Conservation (phyloP, 225 moss, liverwort and hornwort genomes). For the Thuidium tamariscinum region DNA sequence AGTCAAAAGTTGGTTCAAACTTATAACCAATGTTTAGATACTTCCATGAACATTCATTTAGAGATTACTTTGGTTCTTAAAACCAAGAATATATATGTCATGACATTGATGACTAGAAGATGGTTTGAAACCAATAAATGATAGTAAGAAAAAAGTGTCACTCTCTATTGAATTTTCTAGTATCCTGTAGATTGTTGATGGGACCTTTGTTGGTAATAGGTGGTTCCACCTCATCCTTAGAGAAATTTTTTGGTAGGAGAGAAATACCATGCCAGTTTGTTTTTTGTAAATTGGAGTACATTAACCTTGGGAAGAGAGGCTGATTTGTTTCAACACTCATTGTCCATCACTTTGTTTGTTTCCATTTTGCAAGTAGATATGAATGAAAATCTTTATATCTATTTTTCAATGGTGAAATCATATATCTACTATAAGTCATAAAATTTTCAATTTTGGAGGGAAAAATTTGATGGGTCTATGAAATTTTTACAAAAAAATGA, state of each 20-base stretch:
- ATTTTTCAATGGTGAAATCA: not conserved
- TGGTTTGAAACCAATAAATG: not conserved
- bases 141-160: no score
- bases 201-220: fast-evolving
- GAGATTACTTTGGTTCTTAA: not conserved
- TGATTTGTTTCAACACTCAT: not conserved
- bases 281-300: fast-evolving
- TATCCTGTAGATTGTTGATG: not conserved
- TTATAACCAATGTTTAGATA: not conserved
- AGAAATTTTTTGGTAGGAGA: not conserved
- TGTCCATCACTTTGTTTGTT: fast-evolving
- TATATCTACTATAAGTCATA: not conserved
- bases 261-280: not conserved
- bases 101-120: not conserved
- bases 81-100: not conserved
- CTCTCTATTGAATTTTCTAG: not conserved
- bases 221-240: fast-evolving
- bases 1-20: not conserved
- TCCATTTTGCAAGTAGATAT: not conserved
- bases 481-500: no score
- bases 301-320: fast-evolving
- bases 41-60: fast-evolving
- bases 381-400: no score
- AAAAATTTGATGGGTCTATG: no score
- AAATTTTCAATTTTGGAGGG: not conserved